A percentile compares a stretch with the other conserved stretches of the same genome.
phyloP scores from a whole-genome alignment of 2,329 filamentous ascomycete genomes.

The Paraphaeosphaeria sporulosa region DNA sequence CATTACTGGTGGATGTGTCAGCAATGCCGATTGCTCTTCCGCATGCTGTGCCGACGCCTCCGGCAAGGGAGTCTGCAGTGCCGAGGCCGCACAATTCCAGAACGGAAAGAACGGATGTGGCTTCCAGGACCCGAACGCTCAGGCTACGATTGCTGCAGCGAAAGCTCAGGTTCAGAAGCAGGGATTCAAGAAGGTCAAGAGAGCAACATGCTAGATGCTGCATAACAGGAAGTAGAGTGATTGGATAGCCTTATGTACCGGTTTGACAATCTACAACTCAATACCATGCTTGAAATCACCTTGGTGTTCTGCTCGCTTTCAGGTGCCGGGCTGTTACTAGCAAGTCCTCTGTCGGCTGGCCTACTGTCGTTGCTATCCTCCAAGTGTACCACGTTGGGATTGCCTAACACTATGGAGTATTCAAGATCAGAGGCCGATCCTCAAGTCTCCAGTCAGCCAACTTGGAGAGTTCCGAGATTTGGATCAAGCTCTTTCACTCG shows the following conservation, averaged over 20 bases:
- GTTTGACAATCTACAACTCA: not conserved
- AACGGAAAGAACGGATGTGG: conserved; percentile 43
- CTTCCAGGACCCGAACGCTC: conserved; percentile 38
- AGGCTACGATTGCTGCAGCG: conserved; percentile 38
- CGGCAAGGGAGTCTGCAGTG: conserved; percentile 37
- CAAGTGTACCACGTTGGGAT: too few species aligned
- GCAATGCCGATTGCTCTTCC: conserved; percentile 38
- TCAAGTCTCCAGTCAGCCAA: too few species aligned
- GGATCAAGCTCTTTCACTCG: too few species aligned
- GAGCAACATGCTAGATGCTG: not conserved
- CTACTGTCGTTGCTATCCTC: too few species aligned
- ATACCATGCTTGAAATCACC: not conserved
- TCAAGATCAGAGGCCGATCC: too few species aligned
- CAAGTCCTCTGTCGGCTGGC: too few species aligned
- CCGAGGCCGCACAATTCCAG: conserved; percentile 37
- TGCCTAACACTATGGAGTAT: too few species aligned
- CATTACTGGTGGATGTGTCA: conserved; percentile 41
- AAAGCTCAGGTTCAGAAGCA: conserved; percentile 38
- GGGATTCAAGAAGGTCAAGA: conserved; percentile 37
- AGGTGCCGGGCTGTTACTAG: too few species aligned
- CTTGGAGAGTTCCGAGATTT: too few species aligned
- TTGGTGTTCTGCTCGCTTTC: too few species aligned
- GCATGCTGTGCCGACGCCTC: conserved; percentile 35
- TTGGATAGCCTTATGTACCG: not conserved
- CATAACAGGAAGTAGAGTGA: not conserved